Conservation (phyloP, 306 rosid genomes). For the Quercus aquifolioides region DNA sequence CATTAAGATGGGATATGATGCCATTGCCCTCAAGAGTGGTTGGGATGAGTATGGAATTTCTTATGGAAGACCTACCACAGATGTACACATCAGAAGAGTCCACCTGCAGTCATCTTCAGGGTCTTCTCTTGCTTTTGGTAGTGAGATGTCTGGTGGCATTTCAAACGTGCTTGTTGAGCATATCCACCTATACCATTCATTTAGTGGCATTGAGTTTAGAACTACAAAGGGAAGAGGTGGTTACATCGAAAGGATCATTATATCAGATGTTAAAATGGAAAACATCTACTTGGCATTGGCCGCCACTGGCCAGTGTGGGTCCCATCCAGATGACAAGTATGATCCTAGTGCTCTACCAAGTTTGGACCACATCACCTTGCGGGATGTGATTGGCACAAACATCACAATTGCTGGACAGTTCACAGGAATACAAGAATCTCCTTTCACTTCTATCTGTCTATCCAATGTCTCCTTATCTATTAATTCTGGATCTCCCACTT, state of each 20-base stretch:
- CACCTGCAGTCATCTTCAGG: slow-evolving; percentile 68
- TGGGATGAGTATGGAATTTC: slow-evolving; percentile 97
- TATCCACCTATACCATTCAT: slow-evolving; percentile 63
- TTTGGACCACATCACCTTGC: slow-evolving; percentile 58
- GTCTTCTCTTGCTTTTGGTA: slow-evolving; percentile 80
- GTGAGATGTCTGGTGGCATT: slow-evolving; percentile 98
- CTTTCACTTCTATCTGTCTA: slow-evolving; percentile 74
- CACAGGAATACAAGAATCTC: slow-evolving; percentile 75
- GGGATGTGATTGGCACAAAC: slow-evolving; percentile 61
- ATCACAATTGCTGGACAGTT: slow-evolving; percentile 78
- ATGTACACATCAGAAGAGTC: slow-evolving; percentile 75
- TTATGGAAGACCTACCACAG: slow-evolving; percentile 78
- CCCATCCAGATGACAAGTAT: slow-evolving; percentile 82
- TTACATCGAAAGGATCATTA: slow-evolving; percentile 53
- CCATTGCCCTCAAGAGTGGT: slow-evolving; percentile 91
- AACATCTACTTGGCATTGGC: slow-evolving; percentile 49
- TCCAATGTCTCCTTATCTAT: slow-evolving; percentile 65
- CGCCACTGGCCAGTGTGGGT: slow-evolving; percentile 71
- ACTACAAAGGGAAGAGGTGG: slow-evolving; percentile 90
- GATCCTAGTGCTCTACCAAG: slow-evolving; percentile 83
- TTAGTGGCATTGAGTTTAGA: slow-evolving; percentile 64
- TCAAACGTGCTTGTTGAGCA: slow-evolving; percentile 68
- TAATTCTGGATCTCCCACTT: slow-evolving; percentile 42
- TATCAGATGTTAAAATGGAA: slow-evolving; percentile 58
- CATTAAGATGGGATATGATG: slow-evolving; percentile 70